A percentile compares a stretch with the other conserved stretches of the same genome.
Evolutionary conservation across 768 basidiomycete genomes (phyloP).

Genomic region (Suillus subaureus): DNA sequence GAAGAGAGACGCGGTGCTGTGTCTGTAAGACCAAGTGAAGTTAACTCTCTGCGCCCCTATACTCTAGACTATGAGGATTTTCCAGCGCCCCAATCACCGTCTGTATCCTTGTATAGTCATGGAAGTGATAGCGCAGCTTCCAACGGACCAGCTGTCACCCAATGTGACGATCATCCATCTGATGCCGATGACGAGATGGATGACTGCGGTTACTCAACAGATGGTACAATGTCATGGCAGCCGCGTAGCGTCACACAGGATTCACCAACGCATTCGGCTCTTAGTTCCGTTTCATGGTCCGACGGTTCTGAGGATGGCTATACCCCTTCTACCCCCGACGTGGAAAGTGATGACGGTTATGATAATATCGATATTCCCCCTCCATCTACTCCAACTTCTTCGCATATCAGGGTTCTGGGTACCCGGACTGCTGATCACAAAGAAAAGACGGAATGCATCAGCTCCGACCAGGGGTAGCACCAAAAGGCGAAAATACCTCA

Average conservation of each 20-base stretch:
- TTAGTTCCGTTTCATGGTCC: slow-evolving; percentile 11
- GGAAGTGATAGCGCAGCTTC: slow-evolving; percentile 19
- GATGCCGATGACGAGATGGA: slow-evolving; percentile 16
- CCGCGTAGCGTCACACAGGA: neutral
- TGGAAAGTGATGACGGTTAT: slow-evolving; percentile 16
- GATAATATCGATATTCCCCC: slow-evolving; percentile 21
- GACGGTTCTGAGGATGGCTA: slow-evolving; percentile 15
- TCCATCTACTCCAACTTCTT: slow-evolving; percentile 25
- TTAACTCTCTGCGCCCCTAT: slow-evolving; percentile 29
- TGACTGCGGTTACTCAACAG: slow-evolving; percentile 23
- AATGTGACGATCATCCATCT: neutral
- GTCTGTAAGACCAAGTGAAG: slow-evolving; percentile 26
- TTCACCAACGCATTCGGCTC: slow-evolving; percentile 2
- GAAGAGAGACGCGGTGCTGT: slow-evolving; percentile 27
- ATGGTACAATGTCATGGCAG: slow-evolving; percentile 19
- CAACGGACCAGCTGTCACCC: neutral
- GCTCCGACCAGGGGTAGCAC: slow-evolving; percentile 5
- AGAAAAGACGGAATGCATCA: neutral
- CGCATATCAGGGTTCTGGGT: slow-evolving; percentile 6
- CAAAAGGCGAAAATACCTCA: slow-evolving; percentile 11
- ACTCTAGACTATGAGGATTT: slow-evolving; percentile 21
- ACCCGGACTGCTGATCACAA: neutral
- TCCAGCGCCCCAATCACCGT: slow-evolving; percentile 18
- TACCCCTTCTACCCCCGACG: slow-evolving; percentile 20
- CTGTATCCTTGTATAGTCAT: slow-evolving; percentile 17